Conservation (phyloP, 2,329 filamentous ascomycete genomes). For the Pseudogymnoascus verrucosus region DNA sequence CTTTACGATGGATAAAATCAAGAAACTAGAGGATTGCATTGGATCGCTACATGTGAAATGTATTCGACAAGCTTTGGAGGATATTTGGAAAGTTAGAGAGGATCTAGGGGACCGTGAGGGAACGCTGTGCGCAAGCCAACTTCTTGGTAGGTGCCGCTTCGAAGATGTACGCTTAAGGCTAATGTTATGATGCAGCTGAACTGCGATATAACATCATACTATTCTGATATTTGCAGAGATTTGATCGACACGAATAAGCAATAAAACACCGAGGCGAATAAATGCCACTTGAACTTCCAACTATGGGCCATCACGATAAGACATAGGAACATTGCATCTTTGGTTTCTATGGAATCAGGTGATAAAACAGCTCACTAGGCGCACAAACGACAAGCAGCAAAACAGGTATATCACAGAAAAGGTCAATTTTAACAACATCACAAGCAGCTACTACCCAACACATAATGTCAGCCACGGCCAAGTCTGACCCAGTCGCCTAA, state of each 20-base stretch:
- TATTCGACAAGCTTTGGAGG: neutral
- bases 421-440: too few species aligned
- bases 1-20: conserved; percentile 1
- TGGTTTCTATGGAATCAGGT: neutral
- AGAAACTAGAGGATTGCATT: neutral
- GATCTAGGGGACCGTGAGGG: neutral
- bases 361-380: too few species aligned
- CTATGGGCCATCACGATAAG: neutral
- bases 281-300: neutral
- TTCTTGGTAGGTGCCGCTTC: neutral
- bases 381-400: too few species aligned
- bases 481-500: neutral
- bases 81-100: neutral
- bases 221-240: neutral
- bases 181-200: neutral
- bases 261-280: neutral
- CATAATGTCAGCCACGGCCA: neutral
- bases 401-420: too few species aligned
- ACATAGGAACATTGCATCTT: neutral
- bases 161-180: neutral
- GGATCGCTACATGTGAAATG: neutral
- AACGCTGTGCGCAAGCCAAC: neutral
- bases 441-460: too few species aligned
- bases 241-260: neutral
- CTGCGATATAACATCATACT: neutral